Base-by-base conservation (phyloP, 2,329 filamentous ascomycete species). In the Ophidiomyces ophidiicola region DNA sequence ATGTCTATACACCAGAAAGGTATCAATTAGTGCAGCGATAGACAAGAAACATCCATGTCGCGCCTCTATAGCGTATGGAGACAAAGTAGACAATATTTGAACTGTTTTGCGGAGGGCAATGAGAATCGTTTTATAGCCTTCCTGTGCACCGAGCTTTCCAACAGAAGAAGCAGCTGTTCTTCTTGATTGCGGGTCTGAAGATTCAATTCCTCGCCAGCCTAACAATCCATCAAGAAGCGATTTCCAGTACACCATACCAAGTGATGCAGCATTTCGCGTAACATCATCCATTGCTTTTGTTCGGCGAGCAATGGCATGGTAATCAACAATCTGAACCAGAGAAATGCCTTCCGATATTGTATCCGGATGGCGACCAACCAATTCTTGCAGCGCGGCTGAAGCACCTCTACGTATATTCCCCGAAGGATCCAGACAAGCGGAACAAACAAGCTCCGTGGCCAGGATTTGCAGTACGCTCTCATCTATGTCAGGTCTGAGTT, bases 351-450 rank as follows among this genome's bases (percentile, higher is more conserved):
- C 69, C 11, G 72, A 67, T 23, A 96, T 76, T 0, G 74, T 86
- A 51, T 94, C 80, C 0, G 90, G 88, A 60, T 98, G 88, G 6
- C 90, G 77, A 7, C 90, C 90, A 43, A 96, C 81, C 10, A 98
- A 70, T 56, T 98, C 90, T 55, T 98, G 90, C 25, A 98, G 64
- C 2, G 90, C 90, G 30, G 90, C 90, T 18, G 90, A 96, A 20
- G 88, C 80, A 3, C 88, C 90, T 48, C 90, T 76, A 37, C 90
- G 74, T 50, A 98, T 94, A 50, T 98, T 98, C 3, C 90, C 90
- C 7, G 84, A 80, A 1, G 88, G 80, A 54, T 98, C 90, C 5
- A 94, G 69, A 46, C 80, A 90, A 4, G 84, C 86, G 1, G 84
- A 76, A 8, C 82, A 75, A 0, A 93, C 74, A 10, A 98, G 69